Percentiles rank a stretch among this genome's conserved stretches.
Conservation (phyloP, 352 stramenopile genomes). For the Phytophthora cajani region DNA sequence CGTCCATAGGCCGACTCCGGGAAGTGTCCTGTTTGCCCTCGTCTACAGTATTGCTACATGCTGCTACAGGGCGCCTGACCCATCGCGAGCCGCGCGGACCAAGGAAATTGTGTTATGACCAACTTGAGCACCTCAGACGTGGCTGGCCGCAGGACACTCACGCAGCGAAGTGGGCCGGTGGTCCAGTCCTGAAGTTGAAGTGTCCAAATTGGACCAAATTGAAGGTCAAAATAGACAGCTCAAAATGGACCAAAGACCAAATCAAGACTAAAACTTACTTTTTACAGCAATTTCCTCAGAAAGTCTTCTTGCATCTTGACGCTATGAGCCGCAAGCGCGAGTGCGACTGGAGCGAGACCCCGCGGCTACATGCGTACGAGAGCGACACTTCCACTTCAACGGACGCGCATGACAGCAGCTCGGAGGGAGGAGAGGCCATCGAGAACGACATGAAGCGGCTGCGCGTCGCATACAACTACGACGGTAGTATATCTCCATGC, state of each 20-base stretch:
- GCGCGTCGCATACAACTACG: conserved; percentile 70
- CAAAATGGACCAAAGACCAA: background rate
- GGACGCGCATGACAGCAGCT: conserved; percentile 23
- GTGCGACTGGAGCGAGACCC: conserved; percentile 18
- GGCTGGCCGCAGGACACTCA: too few species aligned
- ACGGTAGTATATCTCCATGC: conserved; percentile 19
- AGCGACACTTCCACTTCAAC: conserved; percentile 31
- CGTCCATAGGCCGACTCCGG: too few species aligned
- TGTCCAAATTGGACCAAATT: background rate
- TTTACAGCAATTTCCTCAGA: background rate
- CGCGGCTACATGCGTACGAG: conserved; percentile 14
- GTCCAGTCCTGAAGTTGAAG: background rate
- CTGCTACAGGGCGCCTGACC: too few species aligned
- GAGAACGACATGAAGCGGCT: conserved; percentile 80
- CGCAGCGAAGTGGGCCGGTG: too few species aligned
- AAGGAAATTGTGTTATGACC: background rate
- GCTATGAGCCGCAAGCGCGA: conserved; percentile 27
- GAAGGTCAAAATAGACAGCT: background rate
- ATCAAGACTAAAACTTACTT: background rate
- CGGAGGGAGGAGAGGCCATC: conserved; percentile 49
- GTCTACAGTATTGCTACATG: too few species aligned
- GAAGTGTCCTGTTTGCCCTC: too few species aligned
- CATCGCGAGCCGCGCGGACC: too few species aligned
- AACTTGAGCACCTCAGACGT: background rate
- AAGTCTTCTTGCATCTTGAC: background rate